A percentile compares a stretch with the other conserved stretches of the same genome.
These are phyloP conservation scores for Alternaria brassicicola DNA, from an alignment of 2,329 filamentous ascomycete species.

Conservation along the genomic window DNA sequence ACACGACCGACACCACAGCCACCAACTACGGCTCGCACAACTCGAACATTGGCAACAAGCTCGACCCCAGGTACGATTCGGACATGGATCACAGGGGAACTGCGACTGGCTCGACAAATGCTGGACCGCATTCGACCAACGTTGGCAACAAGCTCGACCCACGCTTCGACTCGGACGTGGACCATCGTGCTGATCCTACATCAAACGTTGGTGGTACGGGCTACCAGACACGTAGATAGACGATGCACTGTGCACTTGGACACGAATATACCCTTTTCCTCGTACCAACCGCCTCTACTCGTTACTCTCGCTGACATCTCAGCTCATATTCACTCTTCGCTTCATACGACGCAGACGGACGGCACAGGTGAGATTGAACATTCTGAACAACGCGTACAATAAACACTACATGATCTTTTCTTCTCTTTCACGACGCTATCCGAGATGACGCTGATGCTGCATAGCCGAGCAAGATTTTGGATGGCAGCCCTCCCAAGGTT, in stretches of 20 bases:
- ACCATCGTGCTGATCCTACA: slow-evolving; percentile 23
- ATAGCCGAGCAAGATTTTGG: background rate
- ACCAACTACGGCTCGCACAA: slow-evolving; percentile 43
- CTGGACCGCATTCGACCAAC: slow-evolving; percentile 38
- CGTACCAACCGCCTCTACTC: background rate
- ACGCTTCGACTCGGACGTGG: slow-evolving; percentile 31
- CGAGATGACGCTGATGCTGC: background rate
- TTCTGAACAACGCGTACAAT: background rate
- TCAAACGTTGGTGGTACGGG: slow-evolving; percentile 20
- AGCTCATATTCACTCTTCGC: slow-evolving; percentile 4
- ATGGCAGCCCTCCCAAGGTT: slow-evolving; percentile 7
- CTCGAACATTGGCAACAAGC: slow-evolving; percentile 41
- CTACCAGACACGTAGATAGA: slow-evolving; percentile 25
- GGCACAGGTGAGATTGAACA: slow-evolving; percentile 12
- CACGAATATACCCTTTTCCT: slow-evolving; percentile 23
- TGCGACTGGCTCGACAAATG: slow-evolving; percentile 29
- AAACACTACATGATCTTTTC: background rate
- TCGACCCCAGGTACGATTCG: slow-evolving; percentile 42
- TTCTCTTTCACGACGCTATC: background rate
- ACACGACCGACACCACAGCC: slow-evolving; percentile 25
- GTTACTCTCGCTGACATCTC: slow-evolving; percentile 8
- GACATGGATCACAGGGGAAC: slow-evolving; percentile 31
- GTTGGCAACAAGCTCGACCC: slow-evolving; percentile 46
- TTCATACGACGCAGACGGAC: slow-evolving; percentile 5
- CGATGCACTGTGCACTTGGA: slow-evolving; percentile 6